Evolutionary conservation across 352 stramenopile species (phyloP).

Genomic region (Pelagophyceae sp.): DNA sequence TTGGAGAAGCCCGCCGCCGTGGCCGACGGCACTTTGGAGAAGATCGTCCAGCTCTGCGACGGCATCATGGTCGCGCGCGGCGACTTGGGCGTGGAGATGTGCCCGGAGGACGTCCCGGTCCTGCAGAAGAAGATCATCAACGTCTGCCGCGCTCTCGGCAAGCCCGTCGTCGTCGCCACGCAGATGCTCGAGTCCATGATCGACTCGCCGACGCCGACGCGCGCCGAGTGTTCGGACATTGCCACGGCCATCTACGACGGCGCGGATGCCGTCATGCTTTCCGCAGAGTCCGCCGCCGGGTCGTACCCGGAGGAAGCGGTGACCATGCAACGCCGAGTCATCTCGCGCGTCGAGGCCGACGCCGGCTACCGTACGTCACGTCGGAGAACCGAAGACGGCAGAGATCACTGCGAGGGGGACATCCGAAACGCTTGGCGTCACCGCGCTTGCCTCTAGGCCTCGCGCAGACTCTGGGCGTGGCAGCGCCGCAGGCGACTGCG

Average conservation of each 20-base stretch:
- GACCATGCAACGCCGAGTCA: constrained; percentile 66
- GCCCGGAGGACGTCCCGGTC: constrained; percentile 68
- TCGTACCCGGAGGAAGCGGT: constrained; percentile 55
- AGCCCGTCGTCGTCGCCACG: constrained; percentile 68
- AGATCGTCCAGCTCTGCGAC: constrained; percentile 90
- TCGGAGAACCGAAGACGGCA: too few species aligned
- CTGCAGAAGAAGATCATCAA: constrained; percentile 76
- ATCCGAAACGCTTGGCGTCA: constrained; percentile 31
- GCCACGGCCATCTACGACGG: constrained; percentile 65
- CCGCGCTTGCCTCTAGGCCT: too few species aligned
- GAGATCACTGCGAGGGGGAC: not conserved
- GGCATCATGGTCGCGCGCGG: constrained; percentile 93
- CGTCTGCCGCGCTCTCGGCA: constrained; percentile 57
- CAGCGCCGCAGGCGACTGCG: constrained; percentile 34
- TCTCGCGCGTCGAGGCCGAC: constrained; percentile 62
- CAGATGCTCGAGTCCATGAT: constrained; percentile 77
- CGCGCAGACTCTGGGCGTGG: constrained; percentile 29
- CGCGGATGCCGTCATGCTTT: constrained; percentile 69
- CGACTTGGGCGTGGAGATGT: constrained; percentile 96
- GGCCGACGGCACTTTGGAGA: constrained; percentile 73
- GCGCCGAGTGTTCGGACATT: constrained; percentile 62
- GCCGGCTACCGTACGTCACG: constrained; percentile 43
- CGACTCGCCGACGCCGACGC: constrained; percentile 60
- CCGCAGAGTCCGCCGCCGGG: constrained; percentile 60
- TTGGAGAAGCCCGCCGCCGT: constrained; percentile 94